Evolutionary conservation across 1,139 yeast genomes (phyloP).

Genomic region (Sugiyamaella grinbergsii): DNA sequence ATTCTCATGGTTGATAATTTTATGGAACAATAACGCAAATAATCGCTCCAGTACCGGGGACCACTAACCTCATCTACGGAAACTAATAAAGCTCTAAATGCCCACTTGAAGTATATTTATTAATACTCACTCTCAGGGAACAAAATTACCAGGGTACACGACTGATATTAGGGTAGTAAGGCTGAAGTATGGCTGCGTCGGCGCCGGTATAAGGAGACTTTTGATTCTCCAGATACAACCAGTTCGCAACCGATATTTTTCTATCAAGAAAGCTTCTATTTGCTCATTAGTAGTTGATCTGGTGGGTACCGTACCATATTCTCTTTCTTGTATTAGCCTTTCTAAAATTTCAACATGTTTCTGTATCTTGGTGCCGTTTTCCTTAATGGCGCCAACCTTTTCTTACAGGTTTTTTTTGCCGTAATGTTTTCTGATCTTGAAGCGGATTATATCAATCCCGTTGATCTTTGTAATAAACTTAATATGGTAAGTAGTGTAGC

Average conservation of each 20-base stretch:
- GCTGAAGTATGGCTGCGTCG: background rate
- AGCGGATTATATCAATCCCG: slow-evolving; percentile 90
- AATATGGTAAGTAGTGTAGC: slow-evolving; percentile 46
- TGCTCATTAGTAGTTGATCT: too few relatives aligned
- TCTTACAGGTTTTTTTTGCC: slow-evolving; percentile 84
- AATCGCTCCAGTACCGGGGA: too few relatives aligned
- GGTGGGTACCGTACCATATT: background rate
- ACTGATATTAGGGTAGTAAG: slow-evolving; percentile 1
- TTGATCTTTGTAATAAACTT: slow-evolving; percentile 85
- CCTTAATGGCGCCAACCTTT: slow-evolving; percentile 78
- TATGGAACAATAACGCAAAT: too few relatives aligned
- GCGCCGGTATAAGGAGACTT: background rate
- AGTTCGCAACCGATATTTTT: background rate
- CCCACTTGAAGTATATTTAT: too few relatives aligned
- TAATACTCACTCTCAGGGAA: background rate
- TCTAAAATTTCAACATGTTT: slow-evolving; percentile 15
- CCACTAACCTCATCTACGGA: too few relatives aligned
- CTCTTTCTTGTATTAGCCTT: background rate
- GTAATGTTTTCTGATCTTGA: slow-evolving; percentile 87
- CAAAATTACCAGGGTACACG: slow-evolving; percentile 36
- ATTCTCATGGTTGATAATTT: too few relatives aligned
- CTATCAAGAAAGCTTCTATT: background rate
- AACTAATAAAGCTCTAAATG: too few relatives aligned
- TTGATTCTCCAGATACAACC: too few relatives aligned
- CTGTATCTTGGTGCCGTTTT: slow-evolving; percentile 54